phyloP scores from a whole-genome alignment of 2,329 filamentous ascomycete species.

The Fusarium luffae region DNA sequence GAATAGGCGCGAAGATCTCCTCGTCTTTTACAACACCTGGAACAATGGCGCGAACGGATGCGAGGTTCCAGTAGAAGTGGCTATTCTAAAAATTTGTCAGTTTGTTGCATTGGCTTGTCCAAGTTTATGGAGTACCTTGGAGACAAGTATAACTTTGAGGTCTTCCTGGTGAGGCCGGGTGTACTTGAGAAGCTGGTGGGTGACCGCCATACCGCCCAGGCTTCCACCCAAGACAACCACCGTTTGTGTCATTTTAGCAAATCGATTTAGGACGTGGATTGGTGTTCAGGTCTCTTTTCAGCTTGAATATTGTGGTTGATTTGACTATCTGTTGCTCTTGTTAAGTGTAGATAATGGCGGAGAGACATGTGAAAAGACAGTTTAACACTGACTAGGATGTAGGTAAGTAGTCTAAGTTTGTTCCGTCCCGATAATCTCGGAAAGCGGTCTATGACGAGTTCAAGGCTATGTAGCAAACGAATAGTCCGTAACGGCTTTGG shows the following conservation, averaged over 20 bases:
- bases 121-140: conserved; percentile 56
- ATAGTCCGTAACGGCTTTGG: conserved; percentile 4
- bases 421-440: conserved; percentile 23
- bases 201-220: conserved; percentile 63
- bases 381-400: conserved; percentile 1
- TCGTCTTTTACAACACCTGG: conserved; percentile 62
- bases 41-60: conserved; percentile 65
- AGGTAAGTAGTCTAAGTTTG: neutral
- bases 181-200: conserved; percentile 66
- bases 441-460: conserved; percentile 36
- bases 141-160: conserved; percentile 65
- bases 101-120: neutral
- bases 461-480: conserved; percentile 15
- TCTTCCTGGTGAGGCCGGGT: conserved; percentile 57
- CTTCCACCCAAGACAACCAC: conserved; percentile 66
- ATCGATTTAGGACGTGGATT: neutral
- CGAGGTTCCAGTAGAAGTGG: conserved; percentile 70
- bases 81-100: conserved; percentile 55
- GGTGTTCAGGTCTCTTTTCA: neutral
- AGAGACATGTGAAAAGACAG: conserved; percentile 9
- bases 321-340: neutral
- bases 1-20: conserved; percentile 62
- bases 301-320: neutral
- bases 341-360: neutral
- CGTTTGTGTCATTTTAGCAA: conserved; percentile 59